Percentiles rank a stretch among this genome's conserved stretches.
These are phyloP conservation scores for Glycine tomentella DNA, from an alignment of 306 rosid genomes.

Conservation along the genomic window DNA sequence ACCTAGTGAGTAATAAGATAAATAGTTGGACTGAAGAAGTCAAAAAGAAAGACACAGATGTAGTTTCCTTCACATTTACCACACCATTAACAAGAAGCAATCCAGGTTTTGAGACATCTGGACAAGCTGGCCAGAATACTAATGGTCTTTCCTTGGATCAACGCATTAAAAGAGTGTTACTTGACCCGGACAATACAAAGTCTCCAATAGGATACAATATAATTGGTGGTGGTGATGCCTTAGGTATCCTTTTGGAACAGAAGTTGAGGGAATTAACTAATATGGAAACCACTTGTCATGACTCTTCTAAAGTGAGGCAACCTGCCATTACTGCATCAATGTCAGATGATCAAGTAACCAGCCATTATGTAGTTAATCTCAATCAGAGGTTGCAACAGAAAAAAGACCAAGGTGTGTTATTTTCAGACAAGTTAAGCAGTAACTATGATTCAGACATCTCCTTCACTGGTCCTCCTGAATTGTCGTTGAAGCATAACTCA, in stretches of 20 bases:
- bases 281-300: constrained; percentile 57
- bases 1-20: constrained; percentile 50
- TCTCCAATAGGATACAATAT: constrained; percentile 80
- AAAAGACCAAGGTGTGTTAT: constrained; percentile 52
- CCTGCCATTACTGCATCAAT: constrained; percentile 55
- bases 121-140: constrained; percentile 50
- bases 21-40: constrained; percentile 64
- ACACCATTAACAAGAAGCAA: constrained; percentile 76
- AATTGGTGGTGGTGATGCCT: constrained; percentile 79
- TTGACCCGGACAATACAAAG: constrained; percentile 62
- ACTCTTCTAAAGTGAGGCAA: constrained; percentile 55
- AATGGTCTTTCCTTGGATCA: constrained; percentile 61
- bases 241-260: constrained; percentile 88
- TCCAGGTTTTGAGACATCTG: constrained; percentile 63
- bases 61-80: constrained; percentile 95
- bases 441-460: constrained; percentile 58
- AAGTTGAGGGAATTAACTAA: constrained; percentile 77
- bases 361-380: constrained; percentile 39
- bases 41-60: constrained; percentile 80
- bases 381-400: constrained; percentile 52
- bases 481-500: constrained; percentile 60
- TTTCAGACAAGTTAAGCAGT: constrained; percentile 43
- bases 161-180: constrained; percentile 63
- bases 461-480: constrained; percentile 54
- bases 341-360: constrained; percentile 47